These are phyloP conservation scores for Tulasnella sp. DNA, from an alignment of 768 basidiomycete genomes.

Conservation along the genomic window DNA sequence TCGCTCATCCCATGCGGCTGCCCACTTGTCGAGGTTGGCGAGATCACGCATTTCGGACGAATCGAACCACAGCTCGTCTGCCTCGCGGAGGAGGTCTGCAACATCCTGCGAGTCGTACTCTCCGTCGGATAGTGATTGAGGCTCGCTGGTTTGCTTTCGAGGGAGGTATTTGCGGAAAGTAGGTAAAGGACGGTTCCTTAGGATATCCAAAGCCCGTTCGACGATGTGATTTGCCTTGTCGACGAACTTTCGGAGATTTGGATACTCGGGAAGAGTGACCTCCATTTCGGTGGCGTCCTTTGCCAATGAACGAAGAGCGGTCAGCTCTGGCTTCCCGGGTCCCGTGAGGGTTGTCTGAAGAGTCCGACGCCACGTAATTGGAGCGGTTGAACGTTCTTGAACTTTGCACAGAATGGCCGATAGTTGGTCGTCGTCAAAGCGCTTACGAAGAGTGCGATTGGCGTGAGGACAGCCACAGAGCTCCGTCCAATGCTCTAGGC, in stretches of 20 bases:
- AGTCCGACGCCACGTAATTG: constrained; percentile 69
- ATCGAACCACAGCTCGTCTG: constrained; percentile 78
- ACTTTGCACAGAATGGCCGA: constrained; percentile 62
- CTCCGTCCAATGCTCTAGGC: constrained; percentile 75
- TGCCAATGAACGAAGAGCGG: constrained; percentile 73
- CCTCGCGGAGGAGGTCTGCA: constrained; percentile 63
- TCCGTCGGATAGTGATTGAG: constrained; percentile 51
- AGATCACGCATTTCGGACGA: constrained; percentile 52
- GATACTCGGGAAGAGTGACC: constrained; percentile 65
- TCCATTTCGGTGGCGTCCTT: constrained; percentile 87
- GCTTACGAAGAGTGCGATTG: constrained; percentile 65
- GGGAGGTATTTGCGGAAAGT: constrained; percentile 28
- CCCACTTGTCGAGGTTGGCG: constrained; percentile 30
- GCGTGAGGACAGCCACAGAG: constrained; percentile 63
- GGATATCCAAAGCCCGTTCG: not conserved
- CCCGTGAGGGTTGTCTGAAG: constrained; percentile 63
- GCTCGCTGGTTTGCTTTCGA: not conserved
- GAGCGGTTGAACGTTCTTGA: constrained; percentile 65
- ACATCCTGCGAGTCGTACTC: constrained; percentile 64
- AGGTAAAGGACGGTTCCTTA: constrained; percentile 25
- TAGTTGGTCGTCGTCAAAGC: constrained; percentile 76
- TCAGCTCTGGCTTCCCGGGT: constrained; percentile 66
- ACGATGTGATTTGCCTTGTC: constrained; percentile 64
- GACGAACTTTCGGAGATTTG: constrained; percentile 71
- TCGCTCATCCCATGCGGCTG: constrained; percentile 32